Evolutionary conservation across 805 yeast species (phyloP), one percentile per base, ranked within the genome.

Genomic region (Pichia kluyveri): DNA sequence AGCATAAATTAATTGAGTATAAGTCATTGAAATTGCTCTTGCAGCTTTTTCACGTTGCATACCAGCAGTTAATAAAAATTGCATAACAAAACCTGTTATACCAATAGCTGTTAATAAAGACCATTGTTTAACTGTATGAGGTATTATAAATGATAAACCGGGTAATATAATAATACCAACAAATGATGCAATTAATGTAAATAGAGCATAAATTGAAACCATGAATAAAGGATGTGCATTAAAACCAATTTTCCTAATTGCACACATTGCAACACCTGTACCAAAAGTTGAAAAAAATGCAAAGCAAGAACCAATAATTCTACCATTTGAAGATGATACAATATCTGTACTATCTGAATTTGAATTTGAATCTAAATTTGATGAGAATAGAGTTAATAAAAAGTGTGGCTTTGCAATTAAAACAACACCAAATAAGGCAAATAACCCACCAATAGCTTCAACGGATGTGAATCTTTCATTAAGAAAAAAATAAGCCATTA

Each of bases 391-490:
- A 5, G 86, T 84, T 57, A 86, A 81, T 34, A 88, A 53, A 52
- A 84, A 85, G 10, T 77, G 68, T 1, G 97, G 97, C 59, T 86
- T 77, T 1, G 96, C 91, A 55, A 89, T 85, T 28, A 89, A 62
- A 1, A 87, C 52, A 3, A 90, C 96, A 7, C 96, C 96, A 2
- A 70, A 53, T 18, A 89, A 68, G 0, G 96, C 86, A 7, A 80
- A 60, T 0, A 79, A 14, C 1, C 89, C 83, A 36, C 95, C 89
- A 0, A 73, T 57, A 0, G 81, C 85, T 64, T 90, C 96, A 15
- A 79, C 58, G 36, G 71, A 54, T 5, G 87, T 76, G 62, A 84
- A 83, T 9, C 73, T 63, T 59, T 89, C 96, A 40, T 77, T 73
- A 31, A 89, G 65, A 4, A 84, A 60, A 2, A 78, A 51, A 73